phyloP scores from a whole-genome alignment of 2,329 filamentous ascomycete species.

The Fusarium sp. region DNA sequence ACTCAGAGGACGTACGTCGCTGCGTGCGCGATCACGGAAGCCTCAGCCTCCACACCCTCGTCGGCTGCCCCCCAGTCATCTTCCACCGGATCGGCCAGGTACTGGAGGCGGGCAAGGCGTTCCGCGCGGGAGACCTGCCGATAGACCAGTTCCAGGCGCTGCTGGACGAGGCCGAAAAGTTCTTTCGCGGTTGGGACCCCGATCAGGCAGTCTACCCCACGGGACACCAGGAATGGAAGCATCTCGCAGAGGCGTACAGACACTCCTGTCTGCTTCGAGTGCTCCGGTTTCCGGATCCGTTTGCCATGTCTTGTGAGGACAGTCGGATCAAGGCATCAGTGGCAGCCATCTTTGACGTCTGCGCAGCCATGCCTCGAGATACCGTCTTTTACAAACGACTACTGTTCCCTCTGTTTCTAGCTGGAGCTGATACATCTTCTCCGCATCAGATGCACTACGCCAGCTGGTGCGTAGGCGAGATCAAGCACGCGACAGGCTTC shows the following conservation, averaged over 20 bases:
- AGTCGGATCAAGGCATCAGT: constrained; percentile 39
- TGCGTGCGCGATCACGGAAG: constrained; percentile 41
- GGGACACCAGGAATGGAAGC: constrained; percentile 42
- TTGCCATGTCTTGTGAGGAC: constrained; percentile 40
- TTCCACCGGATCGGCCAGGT: constrained; percentile 43
- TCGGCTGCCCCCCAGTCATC: constrained; percentile 44
- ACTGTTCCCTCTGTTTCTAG: constrained; percentile 45
- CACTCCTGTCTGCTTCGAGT: constrained; percentile 46
- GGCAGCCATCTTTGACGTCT: constrained; percentile 39
- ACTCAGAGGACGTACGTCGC: constrained; percentile 39
- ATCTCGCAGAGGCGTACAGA: constrained; percentile 44
- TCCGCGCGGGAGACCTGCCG: constrained; percentile 4
- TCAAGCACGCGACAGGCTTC: constrained; percentile 42
- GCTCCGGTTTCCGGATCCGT: constrained; percentile 43
- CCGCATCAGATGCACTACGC: constrained; percentile 44
- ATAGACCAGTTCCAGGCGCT: constrained; percentile 20
- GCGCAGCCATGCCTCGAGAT: constrained; percentile 35
- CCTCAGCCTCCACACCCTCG: constrained; percentile 39
- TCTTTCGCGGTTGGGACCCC: constrained; percentile 42
- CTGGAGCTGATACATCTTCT: constrained; percentile 40
- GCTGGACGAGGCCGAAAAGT: constrained; percentile 37
- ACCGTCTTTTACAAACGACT: constrained; percentile 44
- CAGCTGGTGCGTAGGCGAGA: constrained; percentile 38
- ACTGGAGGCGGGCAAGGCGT: constrained; percentile 36
- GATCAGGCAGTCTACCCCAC: constrained; percentile 43